Percentiles rank a stretch among this genome's conserved stretches.
These are phyloP conservation scores for Penicillium sp. DNA, from an alignment of 2,329 filamentous ascomycete species.

Conservation along the genomic window DNA sequence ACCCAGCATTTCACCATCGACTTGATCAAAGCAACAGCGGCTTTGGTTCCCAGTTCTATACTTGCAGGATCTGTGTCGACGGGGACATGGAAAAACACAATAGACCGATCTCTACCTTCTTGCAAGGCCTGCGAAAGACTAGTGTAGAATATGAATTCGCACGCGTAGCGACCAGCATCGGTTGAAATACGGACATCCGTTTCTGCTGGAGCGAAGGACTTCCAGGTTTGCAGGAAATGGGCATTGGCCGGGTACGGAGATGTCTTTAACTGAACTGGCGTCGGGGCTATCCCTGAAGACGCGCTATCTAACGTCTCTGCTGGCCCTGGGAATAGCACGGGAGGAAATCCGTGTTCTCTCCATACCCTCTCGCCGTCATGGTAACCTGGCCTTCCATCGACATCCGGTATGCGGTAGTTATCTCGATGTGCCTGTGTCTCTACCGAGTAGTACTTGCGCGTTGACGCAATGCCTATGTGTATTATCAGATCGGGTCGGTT, in stretches of 20 bases:
- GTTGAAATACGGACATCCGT: conserved; percentile 56
- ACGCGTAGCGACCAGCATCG: conserved; percentile 69
- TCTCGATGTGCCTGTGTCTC: conserved; percentile 69
- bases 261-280: conserved; percentile 1
- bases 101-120: conserved; percentile 36
- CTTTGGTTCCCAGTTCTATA: conserved; percentile 35
- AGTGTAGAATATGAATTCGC: conserved; percentile 74
- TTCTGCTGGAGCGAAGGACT: conserved; percentile 25
- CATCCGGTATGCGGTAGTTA: conserved; percentile 66
- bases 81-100: conserved; percentile 71
- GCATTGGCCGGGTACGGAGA: conserved; percentile 29
- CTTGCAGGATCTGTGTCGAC: conserved; percentile 50
- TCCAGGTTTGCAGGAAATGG: conserved; percentile 33
- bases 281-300: not conserved
- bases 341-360: conserved; percentile 46
- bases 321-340: conserved; percentile 52
- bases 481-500: conserved; percentile 61
- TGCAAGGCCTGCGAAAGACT: conserved; percentile 51
- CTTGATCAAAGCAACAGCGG: conserved; percentile 43
- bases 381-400: conserved; percentile 53
- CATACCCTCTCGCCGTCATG: conserved; percentile 49
- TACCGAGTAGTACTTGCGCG: conserved; percentile 62
- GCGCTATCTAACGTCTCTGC: not conserved
- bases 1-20: conserved; percentile 40
- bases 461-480: conserved; percentile 76